Conservation (phyloP, 164 flowering plant species). For the Magnolia kwangsiensis region DNA sequence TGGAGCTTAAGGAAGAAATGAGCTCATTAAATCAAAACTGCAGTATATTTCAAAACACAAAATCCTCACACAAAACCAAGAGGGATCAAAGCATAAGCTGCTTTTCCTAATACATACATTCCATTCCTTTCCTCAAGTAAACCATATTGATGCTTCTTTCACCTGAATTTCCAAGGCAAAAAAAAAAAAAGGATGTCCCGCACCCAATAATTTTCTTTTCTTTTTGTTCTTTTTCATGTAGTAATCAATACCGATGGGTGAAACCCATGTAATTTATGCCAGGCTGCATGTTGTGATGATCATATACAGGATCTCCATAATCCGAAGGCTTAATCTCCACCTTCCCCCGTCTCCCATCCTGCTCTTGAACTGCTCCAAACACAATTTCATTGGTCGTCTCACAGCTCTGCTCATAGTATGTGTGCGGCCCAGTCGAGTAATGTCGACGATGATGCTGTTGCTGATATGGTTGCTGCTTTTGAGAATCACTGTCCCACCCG, state of each 20-base stretch:
- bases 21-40: too few relatives aligned
- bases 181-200: not conserved
- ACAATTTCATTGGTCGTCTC: constrained; percentile 70
- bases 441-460: constrained; percentile 47
- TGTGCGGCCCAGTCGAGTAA: constrained; percentile 55
- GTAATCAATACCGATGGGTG: constrained; percentile 2
- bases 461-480: constrained; percentile 33
- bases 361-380: constrained; percentile 90
- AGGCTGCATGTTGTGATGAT: constrained; percentile 46
- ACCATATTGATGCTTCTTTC: not conserved
- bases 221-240: constrained; percentile 15
- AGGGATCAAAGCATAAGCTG: too few relatives aligned
- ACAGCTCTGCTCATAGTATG: constrained; percentile 62
- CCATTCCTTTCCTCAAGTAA: not conserved
- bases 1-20: too few relatives aligned
- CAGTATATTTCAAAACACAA: too few relatives aligned
- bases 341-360: constrained; percentile 35
- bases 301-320: constrained; percentile 44
- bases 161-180: not conserved
- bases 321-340: constrained; percentile 60
- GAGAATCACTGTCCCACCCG: constrained; percentile 55
- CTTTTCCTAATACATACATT: too few relatives aligned
- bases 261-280: constrained; percentile 42
- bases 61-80: too few relatives aligned
- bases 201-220: not conserved